Base-by-base conservation (phyloP, 306 rosid genomes). In the Crotalaria pallida region DNA sequence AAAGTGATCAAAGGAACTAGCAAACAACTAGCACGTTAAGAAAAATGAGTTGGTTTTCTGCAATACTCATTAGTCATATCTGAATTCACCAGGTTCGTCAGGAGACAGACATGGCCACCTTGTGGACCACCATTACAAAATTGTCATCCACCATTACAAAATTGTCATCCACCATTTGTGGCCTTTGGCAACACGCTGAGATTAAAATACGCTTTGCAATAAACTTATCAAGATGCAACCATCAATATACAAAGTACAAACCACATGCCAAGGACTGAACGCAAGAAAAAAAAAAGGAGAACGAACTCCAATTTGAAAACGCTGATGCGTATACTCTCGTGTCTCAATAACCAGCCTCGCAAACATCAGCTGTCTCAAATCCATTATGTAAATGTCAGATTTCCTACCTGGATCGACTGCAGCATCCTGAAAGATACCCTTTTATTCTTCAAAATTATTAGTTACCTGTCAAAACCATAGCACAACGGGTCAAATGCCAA, bases 221-320 rank as follows among this genome's bases (percentile, higher is more conserved):
- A 67, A 43, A 63, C 29, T 43, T 60, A 34, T 15, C 18, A 67
- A 67, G 43, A 53, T 13, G 23, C 69, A 73, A 66, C 55, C 47
- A 22, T n/a, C 40, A 38, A 18, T 12, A 58, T 67, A 47, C 65
- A 69, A 26, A 69, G 50, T 67, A 47, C 65, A 69, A 17, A 77
- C 11, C 53, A 61, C 36, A 29, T n/a, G 53, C 76, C 50, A 27
- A 4, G 34, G 70, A 50, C 50, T 24, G 15, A 5, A 12, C 16
- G 27, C 58, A 4, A 13, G 12, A 10, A 34, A 41, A 53, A 61
- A 34, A 48, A 10, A 7, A 33, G 62, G 7, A 49, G 62, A 69
- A 0, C 64, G 15, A 63, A 55, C 52, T 70, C 36, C 51, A 26
- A 68, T 62, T 58, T 21, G 10, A 50, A 72, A 40, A 64, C 41